Evolutionary conservation across 345 rosid species (phyloP).

Genomic region (Camelina sativa): DNA sequence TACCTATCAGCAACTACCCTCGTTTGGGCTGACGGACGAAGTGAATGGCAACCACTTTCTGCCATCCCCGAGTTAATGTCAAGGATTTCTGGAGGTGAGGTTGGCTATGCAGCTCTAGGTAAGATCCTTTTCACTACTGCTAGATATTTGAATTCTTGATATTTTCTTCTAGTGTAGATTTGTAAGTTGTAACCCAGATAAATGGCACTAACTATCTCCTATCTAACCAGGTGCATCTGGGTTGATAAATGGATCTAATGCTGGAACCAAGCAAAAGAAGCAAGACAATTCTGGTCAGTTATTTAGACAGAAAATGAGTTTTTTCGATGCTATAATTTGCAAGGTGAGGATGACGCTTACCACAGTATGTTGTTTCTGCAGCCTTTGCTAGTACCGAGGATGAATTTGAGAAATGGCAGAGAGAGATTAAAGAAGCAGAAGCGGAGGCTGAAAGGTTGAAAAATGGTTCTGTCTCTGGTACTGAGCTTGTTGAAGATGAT

Average conservation of each 20-base stretch:
- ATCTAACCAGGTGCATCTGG: slow-evolving; percentile 32
- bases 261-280: slow-evolving; percentile 38
- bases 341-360: slow-evolving; percentile 37
- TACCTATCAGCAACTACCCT: slow-evolving; percentile 70
- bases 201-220: slow-evolving; percentile 25
- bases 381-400: slow-evolving; percentile 57
- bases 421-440: slow-evolving; percentile 78
- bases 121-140: slow-evolving; percentile 16
- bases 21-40: slow-evolving; percentile 88
- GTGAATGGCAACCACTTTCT: slow-evolving; percentile 82
- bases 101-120: slow-evolving; percentile 51
- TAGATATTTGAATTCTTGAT: neutral
- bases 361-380: slow-evolving; percentile 46
- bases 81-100: slow-evolving; percentile 50
- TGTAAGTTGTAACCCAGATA: neutral
- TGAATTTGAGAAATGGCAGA: slow-evolving; percentile 92
- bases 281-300: slow-evolving; percentile 32
- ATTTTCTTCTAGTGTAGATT: slow-evolving; percentile 17
- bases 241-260: slow-evolving; percentile 32
- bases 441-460: slow-evolving; percentile 61
- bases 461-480: slow-evolving; percentile 29
- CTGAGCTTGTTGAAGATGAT: slow-evolving; percentile 45
- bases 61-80: slow-evolving; percentile 65
- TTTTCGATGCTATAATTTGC: neutral
- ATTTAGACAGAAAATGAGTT: neutral